Conservation (phyloP, 176 grass and related monocot species). For the Oryza australiensis region DNA sequence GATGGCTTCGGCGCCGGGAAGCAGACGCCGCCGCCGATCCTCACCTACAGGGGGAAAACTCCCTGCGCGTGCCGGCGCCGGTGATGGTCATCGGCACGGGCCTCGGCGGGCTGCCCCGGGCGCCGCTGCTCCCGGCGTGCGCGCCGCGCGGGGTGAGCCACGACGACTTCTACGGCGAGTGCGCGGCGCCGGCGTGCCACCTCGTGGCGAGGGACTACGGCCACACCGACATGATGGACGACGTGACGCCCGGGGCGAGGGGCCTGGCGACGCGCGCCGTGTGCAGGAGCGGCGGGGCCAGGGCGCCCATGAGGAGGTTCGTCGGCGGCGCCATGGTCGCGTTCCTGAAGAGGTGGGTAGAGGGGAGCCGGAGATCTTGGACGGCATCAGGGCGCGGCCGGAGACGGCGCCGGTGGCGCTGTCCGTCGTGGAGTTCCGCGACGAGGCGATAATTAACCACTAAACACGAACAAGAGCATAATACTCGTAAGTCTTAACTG, state of each 20-base stretch:
- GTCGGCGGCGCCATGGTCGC: constrained; percentile 73
- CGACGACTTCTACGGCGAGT: constrained; percentile 61
- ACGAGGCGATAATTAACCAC: not conserved
- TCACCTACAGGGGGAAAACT: constrained; percentile 24
- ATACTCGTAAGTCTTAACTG: too few relatives aligned
- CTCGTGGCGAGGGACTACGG: constrained; percentile 79
- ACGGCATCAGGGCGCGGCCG: constrained; percentile 44
- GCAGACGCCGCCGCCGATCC: constrained; percentile 71
- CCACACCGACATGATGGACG: constrained; percentile 85
- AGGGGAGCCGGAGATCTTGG: constrained; percentile 23
- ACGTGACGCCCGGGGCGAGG: constrained; percentile 64
- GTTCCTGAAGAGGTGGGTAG: constrained; percentile 59
- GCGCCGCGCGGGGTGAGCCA: constrained; percentile 68
- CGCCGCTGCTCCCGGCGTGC: constrained; percentile 56
- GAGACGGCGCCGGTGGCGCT: constrained; percentile 52
- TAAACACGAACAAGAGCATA: too few relatives aligned
- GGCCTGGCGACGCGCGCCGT: constrained; percentile 53
- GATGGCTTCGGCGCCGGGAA: constrained; percentile 68
- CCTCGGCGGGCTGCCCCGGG: constrained; percentile 54
- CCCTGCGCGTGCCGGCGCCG: constrained; percentile 43
- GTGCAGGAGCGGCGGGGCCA: constrained; percentile 58
- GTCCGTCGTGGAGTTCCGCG: constrained; percentile 42
- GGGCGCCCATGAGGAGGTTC: constrained; percentile 73
- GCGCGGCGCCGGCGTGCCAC: constrained; percentile 50
- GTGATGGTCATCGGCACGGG: constrained; percentile 79